These are phyloP conservation scores for Posidonia australis DNA, from an alignment of 106 monocot species.

Conservation along the genomic window DNA sequence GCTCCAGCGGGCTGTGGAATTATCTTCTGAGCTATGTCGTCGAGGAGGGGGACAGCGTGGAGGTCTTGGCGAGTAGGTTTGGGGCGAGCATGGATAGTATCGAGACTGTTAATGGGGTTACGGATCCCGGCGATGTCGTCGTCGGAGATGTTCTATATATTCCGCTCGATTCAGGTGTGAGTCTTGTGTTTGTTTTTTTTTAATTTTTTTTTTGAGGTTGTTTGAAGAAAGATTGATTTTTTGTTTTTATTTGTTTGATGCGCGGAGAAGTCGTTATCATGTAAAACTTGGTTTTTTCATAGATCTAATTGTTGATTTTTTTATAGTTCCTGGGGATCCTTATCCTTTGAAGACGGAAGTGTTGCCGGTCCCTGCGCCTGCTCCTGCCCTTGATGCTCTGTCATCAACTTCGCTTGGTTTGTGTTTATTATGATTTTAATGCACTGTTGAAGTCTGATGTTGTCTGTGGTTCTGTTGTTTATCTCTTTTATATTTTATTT, in stretches of 20 bases:
- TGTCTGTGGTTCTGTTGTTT: too few relatives aligned
- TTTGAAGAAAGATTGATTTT: not conserved
- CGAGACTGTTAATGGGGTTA: conserved; percentile 67
- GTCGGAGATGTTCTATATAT: conserved; percentile 70
- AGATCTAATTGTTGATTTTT: not conserved
- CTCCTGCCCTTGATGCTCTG: conserved; percentile 35
- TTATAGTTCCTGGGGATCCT: conserved; percentile 57
- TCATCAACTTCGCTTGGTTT: conserved; percentile 29
- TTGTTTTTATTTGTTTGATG: not conserved
- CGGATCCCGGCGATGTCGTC: conserved; percentile 30
- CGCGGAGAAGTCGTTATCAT: too few relatives aligned
- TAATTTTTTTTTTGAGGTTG: too few relatives aligned
- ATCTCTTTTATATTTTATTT: too few relatives aligned
- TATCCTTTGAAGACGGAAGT: conserved; percentile 20
- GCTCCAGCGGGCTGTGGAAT: conserved; percentile 90
- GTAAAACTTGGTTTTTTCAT: not conserved
- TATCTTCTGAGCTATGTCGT: conserved; percentile 75
- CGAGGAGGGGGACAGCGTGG: conserved; percentile 64
- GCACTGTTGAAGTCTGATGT: not conserved
- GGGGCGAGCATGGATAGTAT: conserved; percentile 92
- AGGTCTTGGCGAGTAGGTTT: conserved; percentile 65
- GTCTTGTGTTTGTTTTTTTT: not conserved
- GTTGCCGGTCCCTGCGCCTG: conserved; percentile 42
- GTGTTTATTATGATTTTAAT: not conserved
- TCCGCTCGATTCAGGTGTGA: conserved; percentile 74